phyloP scores from a whole-genome alignment of 225 moss, liverwort and hornwort species.

The Ulota crispa region DNA sequence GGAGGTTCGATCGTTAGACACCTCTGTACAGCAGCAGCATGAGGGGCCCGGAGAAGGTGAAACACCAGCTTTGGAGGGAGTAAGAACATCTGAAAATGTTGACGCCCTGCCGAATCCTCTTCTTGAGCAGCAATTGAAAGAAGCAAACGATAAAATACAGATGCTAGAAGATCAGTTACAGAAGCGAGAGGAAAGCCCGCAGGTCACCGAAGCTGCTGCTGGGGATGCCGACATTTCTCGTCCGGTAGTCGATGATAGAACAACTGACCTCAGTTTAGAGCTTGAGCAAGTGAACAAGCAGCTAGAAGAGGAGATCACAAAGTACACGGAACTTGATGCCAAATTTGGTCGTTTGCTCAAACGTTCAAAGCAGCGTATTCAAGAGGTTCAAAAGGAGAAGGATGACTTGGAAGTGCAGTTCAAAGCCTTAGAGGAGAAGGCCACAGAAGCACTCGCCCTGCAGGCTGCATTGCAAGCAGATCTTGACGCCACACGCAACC shows the following conservation, averaged over 20 bases:
- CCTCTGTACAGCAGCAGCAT: conserved; percentile 2
- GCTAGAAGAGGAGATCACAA: conserved; percentile 65
- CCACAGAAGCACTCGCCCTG: conserved; percentile 61
- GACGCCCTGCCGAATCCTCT: conserved; percentile 17
- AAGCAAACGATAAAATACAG: conserved; percentile 40
- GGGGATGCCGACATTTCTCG: conserved; percentile 44
- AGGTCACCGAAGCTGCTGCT: conserved; percentile 53
- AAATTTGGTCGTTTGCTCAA: conserved; percentile 94
- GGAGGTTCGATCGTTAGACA: conserved; percentile 20
- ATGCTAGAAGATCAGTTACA: conserved; percentile 39
- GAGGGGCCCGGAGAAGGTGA: conserved; percentile 18
- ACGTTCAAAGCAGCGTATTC: conserved; percentile 93
- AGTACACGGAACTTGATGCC: conserved; percentile 88
- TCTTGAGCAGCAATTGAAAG: conserved; percentile 52
- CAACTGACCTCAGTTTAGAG: conserved; percentile 31
- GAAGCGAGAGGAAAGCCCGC: conserved; percentile 39
- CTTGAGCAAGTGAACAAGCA: conserved; percentile 48
- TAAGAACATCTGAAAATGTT: conserved; percentile 7
- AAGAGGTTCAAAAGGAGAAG: conserved; percentile 97
- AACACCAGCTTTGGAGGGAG: conserved; percentile 12
- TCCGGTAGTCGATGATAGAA: conserved; percentile 37
- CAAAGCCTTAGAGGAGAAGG: conserved; percentile 60
- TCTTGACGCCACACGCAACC: conserved; percentile 68
- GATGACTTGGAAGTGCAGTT: conserved; percentile 80
- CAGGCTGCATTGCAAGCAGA: conserved; percentile 83